Evolutionary conservation across 2,329 filamentous ascomycete species (phyloP).

Genomic region (Tolypocladium album): DNA sequence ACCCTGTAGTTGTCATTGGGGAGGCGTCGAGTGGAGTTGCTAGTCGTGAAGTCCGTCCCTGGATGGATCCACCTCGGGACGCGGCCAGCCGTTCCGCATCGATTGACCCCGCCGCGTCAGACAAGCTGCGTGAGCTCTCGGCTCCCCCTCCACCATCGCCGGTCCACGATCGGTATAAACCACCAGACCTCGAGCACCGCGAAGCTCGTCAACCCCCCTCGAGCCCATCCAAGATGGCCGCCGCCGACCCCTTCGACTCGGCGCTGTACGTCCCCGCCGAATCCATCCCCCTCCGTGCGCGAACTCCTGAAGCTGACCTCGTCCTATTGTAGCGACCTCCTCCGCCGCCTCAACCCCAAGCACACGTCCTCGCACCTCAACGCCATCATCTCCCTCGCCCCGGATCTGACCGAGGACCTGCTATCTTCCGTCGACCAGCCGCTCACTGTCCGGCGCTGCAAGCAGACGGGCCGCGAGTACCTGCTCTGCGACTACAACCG

Average conservation of each 20-base stretch:
- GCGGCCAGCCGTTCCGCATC: background rate
- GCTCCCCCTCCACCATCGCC: background rate
- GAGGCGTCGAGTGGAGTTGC: background rate
- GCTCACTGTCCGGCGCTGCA: slow-evolving; percentile 74
- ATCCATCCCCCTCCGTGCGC: background rate
- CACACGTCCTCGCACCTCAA: slow-evolving; percentile 82
- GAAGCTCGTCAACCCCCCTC: background rate
- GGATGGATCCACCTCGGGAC: background rate
- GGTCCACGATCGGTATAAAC: too few species aligned
- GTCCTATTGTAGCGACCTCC: slow-evolving; percentile 63
- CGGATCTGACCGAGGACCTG: slow-evolving; percentile 91
- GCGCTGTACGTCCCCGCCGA: slow-evolving; percentile 45
- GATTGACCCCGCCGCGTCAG: background rate
- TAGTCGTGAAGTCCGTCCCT: background rate
- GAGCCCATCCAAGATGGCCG: slow-evolving; percentile 22
- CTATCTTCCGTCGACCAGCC: slow-evolving; percentile 97
- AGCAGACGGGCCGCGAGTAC: slow-evolving; percentile 85
- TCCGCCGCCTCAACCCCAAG: slow-evolving; percentile 93
- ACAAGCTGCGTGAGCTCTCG: background rate
- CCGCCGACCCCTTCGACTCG: slow-evolving; percentile 59
- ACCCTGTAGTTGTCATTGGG: background rate
- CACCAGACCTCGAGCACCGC: background rate
- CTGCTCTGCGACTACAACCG: slow-evolving; percentile 99
- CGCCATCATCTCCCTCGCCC: slow-evolving; percentile 77
- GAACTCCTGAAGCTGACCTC: background rate